A percentile compares a stretch with the other conserved stretches of the same genome.
Conservation (phyloP, 306 rosid species). For the Ochetophila trinervis region DNA sequence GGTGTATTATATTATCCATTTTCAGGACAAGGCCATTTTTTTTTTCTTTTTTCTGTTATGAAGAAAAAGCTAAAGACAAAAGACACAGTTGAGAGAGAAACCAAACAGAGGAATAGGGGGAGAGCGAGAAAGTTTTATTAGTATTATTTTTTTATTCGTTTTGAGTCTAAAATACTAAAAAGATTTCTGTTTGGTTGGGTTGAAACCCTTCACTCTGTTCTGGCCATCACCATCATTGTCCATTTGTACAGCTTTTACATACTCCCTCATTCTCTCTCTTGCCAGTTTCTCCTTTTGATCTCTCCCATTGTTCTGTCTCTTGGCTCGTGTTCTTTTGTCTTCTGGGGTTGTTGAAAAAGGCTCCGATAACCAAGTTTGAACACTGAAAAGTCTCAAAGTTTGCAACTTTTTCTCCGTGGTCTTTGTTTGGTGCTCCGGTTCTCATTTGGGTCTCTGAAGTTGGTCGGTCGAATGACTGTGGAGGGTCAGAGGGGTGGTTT, state of each 20-base stretch:
- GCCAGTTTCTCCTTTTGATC: slow-evolving; percentile 14
- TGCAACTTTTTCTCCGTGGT: slow-evolving; percentile 25
- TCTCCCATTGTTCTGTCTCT: slow-evolving; percentile 9
- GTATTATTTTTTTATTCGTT: background rate
- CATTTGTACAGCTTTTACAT: slow-evolving; percentile 42
- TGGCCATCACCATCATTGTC: slow-evolving; percentile 52
- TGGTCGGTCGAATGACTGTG: slow-evolving; percentile 39
- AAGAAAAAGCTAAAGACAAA: slow-evolving; percentile 51
- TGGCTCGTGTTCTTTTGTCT: slow-evolving; percentile 8
- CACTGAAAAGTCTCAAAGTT: slow-evolving; percentile 18
- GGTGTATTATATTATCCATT: background rate
- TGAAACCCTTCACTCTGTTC: slow-evolving; percentile 49
- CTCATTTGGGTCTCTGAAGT: slow-evolving; percentile 26
- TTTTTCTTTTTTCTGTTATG: slow-evolving; percentile 35
- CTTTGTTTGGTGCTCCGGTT: slow-evolving; percentile 7
- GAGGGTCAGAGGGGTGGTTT: slow-evolving; percentile 41
- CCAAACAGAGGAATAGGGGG: slow-evolving; percentile 15
- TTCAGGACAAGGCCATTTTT: slow-evolving; percentile 20
- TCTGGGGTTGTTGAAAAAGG: slow-evolving; percentile 21
- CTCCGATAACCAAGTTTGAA: too few relatives aligned
- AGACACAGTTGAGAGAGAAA: slow-evolving; percentile 29
- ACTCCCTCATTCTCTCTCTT: slow-evolving; percentile 22
- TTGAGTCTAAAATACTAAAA: slow-evolving; percentile 32
- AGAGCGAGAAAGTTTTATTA: slow-evolving; percentile 5
- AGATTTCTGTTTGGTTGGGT: slow-evolving; percentile 43